Percentiles rank a stretch among this genome's conserved stretches.
These are phyloP conservation scores for Bullera alba DNA, from an alignment of 768 basidiomycete genomes.

Conservation along the genomic window DNA sequence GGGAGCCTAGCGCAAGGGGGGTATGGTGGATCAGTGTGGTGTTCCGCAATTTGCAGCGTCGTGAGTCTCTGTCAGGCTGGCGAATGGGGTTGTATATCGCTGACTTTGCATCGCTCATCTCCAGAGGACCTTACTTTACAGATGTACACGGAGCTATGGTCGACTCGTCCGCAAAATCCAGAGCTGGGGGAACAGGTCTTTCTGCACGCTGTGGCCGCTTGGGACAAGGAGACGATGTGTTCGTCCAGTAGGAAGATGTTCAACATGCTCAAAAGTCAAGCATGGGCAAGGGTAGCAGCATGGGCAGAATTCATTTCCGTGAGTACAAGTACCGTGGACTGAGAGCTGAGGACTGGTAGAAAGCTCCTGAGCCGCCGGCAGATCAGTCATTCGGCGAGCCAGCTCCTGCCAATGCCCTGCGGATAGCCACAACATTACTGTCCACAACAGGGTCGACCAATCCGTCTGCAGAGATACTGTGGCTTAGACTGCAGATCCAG, in stretches of 20 bases:
- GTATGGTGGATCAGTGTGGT: slow-evolving; percentile 19
- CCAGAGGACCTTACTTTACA: slow-evolving; percentile 22
- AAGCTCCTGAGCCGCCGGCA: slow-evolving; percentile 15
- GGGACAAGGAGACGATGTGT: slow-evolving; percentile 14
- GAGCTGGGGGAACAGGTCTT: slow-evolving; percentile 32
- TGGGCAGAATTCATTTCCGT: slow-evolving; percentile 34
- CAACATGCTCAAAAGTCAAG: slow-evolving; percentile 20
- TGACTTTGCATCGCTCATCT: not conserved
- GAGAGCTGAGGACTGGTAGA: slow-evolving; percentile 3
- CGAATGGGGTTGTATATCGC: not conserved
- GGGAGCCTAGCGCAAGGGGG: slow-evolving; percentile 18
- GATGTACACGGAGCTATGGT: slow-evolving; percentile 18
- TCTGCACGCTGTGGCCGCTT: slow-evolving; percentile 14
- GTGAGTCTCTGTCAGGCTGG: slow-evolving; percentile 24
- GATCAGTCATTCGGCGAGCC: slow-evolving; percentile 11
- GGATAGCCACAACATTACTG: slow-evolving; percentile 7
- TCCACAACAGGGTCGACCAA: not conserved
- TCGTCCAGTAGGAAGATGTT: slow-evolving; percentile 28
- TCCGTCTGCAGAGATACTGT: slow-evolving; percentile 24
- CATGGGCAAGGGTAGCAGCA: slow-evolving; percentile 31
- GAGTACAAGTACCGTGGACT: slow-evolving; percentile 4
- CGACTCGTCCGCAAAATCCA: slow-evolving; percentile 6
- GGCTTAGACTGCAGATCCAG: slow-evolving; percentile 30
- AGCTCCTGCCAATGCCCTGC: slow-evolving; percentile 6
- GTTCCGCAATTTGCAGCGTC: slow-evolving; percentile 14